Evolutionary conservation across 2,329 filamentous ascomycete genomes (phyloP).

Genomic region (Lasiodiplodia theobromae): DNA sequence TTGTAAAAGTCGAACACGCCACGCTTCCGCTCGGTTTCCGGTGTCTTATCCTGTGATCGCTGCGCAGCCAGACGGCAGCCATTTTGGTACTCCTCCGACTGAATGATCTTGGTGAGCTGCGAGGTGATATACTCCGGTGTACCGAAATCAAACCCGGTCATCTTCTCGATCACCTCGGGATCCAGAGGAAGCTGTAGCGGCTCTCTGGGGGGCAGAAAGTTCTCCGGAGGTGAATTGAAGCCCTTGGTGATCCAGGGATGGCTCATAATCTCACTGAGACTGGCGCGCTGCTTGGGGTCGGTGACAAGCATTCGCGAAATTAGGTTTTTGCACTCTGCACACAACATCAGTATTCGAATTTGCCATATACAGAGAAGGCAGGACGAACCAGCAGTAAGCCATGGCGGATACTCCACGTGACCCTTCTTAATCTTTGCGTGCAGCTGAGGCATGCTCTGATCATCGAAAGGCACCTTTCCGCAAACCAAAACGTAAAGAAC

Average conservation of each 20-base stretch:
- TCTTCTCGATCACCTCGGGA: slow-evolving; percentile 81
- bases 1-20: slow-evolving; percentile 98
- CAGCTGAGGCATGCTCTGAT: slow-evolving; percentile 97
- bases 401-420: slow-evolving; percentile 91
- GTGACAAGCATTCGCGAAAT: slow-evolving; percentile 96
- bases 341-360: slow-evolving; percentile 28
- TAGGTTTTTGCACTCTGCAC: slow-evolving; percentile 85
- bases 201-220: slow-evolving; percentile 82
- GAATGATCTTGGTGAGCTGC: slow-evolving; percentile 84
- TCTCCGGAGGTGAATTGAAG: slow-evolving; percentile 85
- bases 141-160: slow-evolving; percentile 99
- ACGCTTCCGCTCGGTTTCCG: slow-evolving; percentile 77
- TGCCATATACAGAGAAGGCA: neutral
- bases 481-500: slow-evolving; percentile 97
- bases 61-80: slow-evolving; percentile 75
- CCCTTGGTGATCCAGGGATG: slow-evolving; percentile 98
- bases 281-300: slow-evolving; percentile 85
- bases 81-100: slow-evolving; percentile 92
- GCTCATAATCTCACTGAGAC: slow-evolving; percentile 87
- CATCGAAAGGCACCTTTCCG: slow-evolving; percentile 97
- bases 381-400: slow-evolving; percentile 79
- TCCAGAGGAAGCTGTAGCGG: slow-evolving; percentile 87
- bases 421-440: slow-evolving; percentile 99
- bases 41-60: slow-evolving; percentile 65
- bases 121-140: slow-evolving; percentile 80